Percentiles rank a stretch among this genome's conserved stretches.
These are phyloP conservation scores for Russula compacta DNA, from an alignment of 768 basidiomycete genomes.

Conservation along the genomic window DNA sequence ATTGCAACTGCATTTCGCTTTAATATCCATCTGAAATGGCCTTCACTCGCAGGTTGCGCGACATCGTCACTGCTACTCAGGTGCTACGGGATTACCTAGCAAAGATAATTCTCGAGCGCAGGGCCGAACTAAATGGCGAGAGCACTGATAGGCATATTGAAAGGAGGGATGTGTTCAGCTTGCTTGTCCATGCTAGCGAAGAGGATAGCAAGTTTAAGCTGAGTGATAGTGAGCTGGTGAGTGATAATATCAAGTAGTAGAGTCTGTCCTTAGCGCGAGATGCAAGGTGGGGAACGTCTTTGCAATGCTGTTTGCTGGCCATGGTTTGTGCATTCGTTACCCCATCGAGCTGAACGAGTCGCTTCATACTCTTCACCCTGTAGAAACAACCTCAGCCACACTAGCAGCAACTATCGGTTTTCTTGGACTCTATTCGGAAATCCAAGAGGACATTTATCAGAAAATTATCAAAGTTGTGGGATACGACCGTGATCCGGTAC, in stretches of 20 bases:
- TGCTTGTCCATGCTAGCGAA: constrained; percentile 18
- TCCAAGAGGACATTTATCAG: constrained; percentile 28
- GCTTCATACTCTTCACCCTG: neutral
- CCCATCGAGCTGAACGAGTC: neutral
- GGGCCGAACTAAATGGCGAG: constrained; percentile 2
- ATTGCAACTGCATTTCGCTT: too few species aligned
- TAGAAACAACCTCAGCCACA: constrained; percentile 29
- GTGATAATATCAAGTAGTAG: neutral
- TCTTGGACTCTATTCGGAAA: constrained; percentile 24
- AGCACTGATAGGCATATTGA: neutral
- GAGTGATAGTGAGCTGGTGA: constrained; percentile 16
- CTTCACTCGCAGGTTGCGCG: neutral
- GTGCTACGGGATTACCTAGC: neutral
- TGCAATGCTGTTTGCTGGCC: constrained; percentile 19
- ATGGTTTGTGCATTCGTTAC: constrained; percentile 8
- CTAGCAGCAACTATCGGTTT: constrained; percentile 29
- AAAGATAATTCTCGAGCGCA: constrained; percentile 12
- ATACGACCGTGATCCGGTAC: constrained; percentile 13
- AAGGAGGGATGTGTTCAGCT: constrained; percentile 15
- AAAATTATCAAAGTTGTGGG: constrained; percentile 25
- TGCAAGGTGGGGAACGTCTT: constrained; percentile 19
- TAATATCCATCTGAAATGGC: neutral
- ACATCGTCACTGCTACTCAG: neutral
- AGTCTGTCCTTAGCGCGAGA: neutral
- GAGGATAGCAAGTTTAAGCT: constrained; percentile 1